phyloP scores from a whole-genome alignment of 139 green algal genomes.

The Chlorella sorokiniana region DNA sequence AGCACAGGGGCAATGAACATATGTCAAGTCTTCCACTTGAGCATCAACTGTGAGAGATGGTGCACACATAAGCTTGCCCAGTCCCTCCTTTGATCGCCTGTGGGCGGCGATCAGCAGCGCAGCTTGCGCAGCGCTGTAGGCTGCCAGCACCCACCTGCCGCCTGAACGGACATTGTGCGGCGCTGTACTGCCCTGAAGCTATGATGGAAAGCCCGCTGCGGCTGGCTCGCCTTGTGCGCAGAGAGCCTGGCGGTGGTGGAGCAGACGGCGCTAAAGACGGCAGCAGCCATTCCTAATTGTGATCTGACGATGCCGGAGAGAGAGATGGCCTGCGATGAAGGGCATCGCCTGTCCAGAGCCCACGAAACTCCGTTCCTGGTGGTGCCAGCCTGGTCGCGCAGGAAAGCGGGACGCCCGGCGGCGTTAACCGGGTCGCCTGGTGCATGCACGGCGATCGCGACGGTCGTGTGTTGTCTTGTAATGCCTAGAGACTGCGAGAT shows the following conservation, averaged over 20 bases:
- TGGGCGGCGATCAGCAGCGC: not conserved
- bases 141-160: not conserved
- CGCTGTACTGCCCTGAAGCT: not conserved
- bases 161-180: conserved; percentile 22
- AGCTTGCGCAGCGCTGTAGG: not conserved
- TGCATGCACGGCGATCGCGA: no score
- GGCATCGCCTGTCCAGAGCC: not conserved
- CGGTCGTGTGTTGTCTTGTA: no score
- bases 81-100: no score
- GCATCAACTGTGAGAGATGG: not conserved
- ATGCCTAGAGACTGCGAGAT: no score
- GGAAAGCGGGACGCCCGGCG: no score
- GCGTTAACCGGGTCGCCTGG: no score
- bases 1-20: not conserved
- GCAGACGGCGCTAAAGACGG: not conserved
- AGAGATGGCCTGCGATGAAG: not conserved
- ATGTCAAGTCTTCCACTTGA: not conserved
- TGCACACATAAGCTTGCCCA: no score
- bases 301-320: not conserved
- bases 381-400: no score
- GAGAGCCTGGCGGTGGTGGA: not conserved
- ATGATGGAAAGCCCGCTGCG: not conserved
- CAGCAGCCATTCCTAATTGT: not conserved
- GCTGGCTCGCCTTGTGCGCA: not conserved
- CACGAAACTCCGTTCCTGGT: not conserved